A percentile compares a stretch with the other conserved stretches of the same genome.
phyloP scores from a whole-genome alignment of 768 basidiomycete genomes.

The Fomitopsis serialis region DNA sequence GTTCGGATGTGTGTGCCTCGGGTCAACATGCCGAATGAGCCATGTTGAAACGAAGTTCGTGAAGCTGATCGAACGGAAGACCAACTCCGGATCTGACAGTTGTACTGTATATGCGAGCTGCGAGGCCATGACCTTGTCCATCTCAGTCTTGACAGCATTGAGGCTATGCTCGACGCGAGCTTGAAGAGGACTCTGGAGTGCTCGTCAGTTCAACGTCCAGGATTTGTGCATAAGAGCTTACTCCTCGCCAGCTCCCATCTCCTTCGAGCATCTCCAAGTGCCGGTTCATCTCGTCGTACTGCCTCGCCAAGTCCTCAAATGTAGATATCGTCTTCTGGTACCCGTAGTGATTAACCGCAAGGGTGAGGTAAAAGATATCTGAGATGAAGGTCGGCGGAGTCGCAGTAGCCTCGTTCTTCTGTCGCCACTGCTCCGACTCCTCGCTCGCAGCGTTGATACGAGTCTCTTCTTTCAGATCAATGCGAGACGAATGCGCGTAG shows the following conservation, averaged over 20 bases:
- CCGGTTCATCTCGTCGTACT: conserved; percentile 70
- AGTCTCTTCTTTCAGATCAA: conserved; percentile 84
- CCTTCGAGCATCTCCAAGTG: conserved; percentile 73
- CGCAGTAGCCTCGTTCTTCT: conserved; percentile 37
- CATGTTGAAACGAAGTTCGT: conserved; percentile 90
- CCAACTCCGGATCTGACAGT: conserved; percentile 80
- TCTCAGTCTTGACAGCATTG: conserved; percentile 71
- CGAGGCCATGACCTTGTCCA: conserved; percentile 62
- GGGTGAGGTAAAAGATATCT: conserved; percentile 85
- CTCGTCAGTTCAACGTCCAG: background rate
- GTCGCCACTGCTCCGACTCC: conserved; percentile 73
- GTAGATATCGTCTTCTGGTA: conserved; percentile 76
- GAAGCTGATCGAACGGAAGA: conserved; percentile 75
- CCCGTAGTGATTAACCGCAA: conserved; percentile 88
- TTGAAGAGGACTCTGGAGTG: conserved; percentile 58
- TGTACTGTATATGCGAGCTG: conserved; percentile 83
- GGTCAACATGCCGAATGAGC: conserved; percentile 89
- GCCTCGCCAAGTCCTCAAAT: conserved; percentile 67
- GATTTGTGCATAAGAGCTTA: conserved; percentile 32
- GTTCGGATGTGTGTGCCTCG: conserved; percentile 69
- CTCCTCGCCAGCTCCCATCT: conserved; percentile 80
- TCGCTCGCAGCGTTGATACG: conserved; percentile 89
- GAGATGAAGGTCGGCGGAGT: conserved; percentile 91
- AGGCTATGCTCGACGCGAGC: conserved; percentile 75
- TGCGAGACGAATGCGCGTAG: conserved; percentile 64